Evolutionary conservation across 208 protist species (phyloP), one percentile per base, ranked within the genome.

Genomic region (Trypanosoma melophagium): DNA sequence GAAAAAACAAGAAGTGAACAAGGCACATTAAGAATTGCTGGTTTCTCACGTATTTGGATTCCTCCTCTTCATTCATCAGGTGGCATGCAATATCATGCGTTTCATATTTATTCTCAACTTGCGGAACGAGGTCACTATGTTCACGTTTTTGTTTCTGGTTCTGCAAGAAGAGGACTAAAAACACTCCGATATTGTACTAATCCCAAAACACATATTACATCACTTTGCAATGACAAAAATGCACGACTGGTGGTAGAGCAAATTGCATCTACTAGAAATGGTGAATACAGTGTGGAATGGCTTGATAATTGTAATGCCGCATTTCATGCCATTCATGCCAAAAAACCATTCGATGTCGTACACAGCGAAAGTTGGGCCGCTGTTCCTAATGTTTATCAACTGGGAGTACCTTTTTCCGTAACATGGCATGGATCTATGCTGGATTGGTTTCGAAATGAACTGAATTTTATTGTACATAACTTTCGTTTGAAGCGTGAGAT

Each of bases 341-440:
- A 66, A 12, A 35, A 52, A 14, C 65, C 63, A 25, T 80, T 74
- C 49, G 16, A 80, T 71, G 63, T 76, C 1, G 64, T 52, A 7
- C 75, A 80, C 45, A 68, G 47, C 35, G 75, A 80, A 52, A 67
- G 55, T 16, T 80, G 75, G 75, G 60, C 75, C 7, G 75, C 55
- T 3, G 75, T 80, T 3, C 63, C 75, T 4, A 80, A 80, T 49
- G 64, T 62, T 13, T 50, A 60, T 47, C 75, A 80, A 47, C 14
- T 80, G 24, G 57, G 64, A 16, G 0, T 80, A 14, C 75, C 68
- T 10, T 67, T 80, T 42, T 54, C 62, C 5, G 75, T 80, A n/a
- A 80, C 75, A 12, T 80, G 75, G 75, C 75, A 80, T 52, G 75
- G 75, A 10, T 71, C 60, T n/a, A 80, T 80, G 75, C 19, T 80